Conservation (phyloP, 169 alveolate species). For the Plasmodium blacklocki region DNA sequence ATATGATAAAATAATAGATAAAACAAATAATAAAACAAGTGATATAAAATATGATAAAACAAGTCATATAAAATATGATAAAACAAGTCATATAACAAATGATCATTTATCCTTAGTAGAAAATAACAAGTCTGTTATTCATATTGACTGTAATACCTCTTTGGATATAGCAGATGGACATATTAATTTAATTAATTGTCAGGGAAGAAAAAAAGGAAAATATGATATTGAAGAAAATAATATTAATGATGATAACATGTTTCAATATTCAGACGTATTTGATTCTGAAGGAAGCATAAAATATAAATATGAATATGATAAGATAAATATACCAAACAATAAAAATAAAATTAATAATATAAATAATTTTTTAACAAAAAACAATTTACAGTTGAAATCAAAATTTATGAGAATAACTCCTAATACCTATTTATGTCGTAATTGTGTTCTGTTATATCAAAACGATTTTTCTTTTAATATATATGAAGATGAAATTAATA, state of each 20-base stretch:
- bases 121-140: constrained; percentile 8
- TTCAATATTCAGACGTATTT: constrained; percentile 1
- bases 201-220: not conserved
- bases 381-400: constrained; percentile 33
- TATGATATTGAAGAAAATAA: not conserved
- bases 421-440: constrained; percentile 31
- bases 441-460: constrained; percentile 39
- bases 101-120: not conserved
- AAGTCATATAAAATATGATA: not conserved
- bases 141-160: too few species aligned
- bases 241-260: constrained; percentile 18
- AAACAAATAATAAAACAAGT: constrained; percentile 7
- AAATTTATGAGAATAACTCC: constrained; percentile 60
- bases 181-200: not conserved
- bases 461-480: constrained; percentile 35
- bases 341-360: constrained; percentile 35
- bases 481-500: constrained; percentile 12
- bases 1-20: not conserved
- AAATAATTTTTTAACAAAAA: constrained; percentile 43
- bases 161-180: too few species aligned
- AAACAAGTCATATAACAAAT: not conserved
- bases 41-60: constrained; percentile 2
- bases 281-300: constrained; percentile 16
- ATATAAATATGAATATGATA: not conserved
- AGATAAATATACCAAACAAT: not conserved